Conservation (phyloP, 208 protist species). For the Leishmania guyanensis region DNA sequence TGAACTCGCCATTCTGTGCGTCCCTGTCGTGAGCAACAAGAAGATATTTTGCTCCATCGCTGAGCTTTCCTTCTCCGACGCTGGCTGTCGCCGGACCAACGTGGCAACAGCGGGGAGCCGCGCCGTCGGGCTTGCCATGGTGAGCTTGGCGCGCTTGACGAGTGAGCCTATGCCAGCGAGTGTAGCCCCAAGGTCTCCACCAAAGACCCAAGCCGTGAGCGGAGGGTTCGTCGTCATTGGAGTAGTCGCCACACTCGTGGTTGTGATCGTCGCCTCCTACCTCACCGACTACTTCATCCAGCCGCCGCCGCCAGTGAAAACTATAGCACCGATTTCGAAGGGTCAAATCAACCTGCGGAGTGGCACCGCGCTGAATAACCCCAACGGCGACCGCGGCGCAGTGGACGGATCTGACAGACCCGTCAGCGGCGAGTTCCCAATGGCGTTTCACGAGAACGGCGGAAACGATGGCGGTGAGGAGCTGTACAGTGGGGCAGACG, state of each 20-base stretch:
- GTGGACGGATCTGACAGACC: background rate
- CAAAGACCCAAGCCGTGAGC: conserved; percentile 3
- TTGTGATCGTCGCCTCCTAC: conserved; percentile 42
- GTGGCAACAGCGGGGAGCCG: background rate
- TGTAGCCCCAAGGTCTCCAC: background rate
- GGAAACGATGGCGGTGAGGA: background rate
- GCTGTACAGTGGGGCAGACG: background rate
- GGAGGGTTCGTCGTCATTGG: conserved; percentile 43
- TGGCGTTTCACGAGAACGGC: conserved; percentile 4
- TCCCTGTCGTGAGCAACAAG: background rate
- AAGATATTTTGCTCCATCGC: conserved; percentile 23
- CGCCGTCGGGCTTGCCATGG: conserved; percentile 24
- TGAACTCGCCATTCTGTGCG: conserved; percentile 48
- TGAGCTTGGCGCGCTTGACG: conserved; percentile 14
- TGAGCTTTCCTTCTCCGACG: conserved; percentile 18
- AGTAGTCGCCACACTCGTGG: conserved; percentile 41
- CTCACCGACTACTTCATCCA: conserved; percentile 67
- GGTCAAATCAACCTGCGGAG: conserved; percentile 10
- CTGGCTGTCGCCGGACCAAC: background rate
- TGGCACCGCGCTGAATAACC: conserved; percentile 13
- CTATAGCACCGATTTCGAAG: conserved; percentile 26
- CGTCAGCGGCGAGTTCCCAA: background rate
- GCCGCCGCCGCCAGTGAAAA: conserved; percentile 48
- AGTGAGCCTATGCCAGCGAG: conserved; percentile 3
- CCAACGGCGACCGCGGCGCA: background rate